Base-by-base conservation (phyloP, 345 rosid species). In the Carallia pectinifolia region DNA sequence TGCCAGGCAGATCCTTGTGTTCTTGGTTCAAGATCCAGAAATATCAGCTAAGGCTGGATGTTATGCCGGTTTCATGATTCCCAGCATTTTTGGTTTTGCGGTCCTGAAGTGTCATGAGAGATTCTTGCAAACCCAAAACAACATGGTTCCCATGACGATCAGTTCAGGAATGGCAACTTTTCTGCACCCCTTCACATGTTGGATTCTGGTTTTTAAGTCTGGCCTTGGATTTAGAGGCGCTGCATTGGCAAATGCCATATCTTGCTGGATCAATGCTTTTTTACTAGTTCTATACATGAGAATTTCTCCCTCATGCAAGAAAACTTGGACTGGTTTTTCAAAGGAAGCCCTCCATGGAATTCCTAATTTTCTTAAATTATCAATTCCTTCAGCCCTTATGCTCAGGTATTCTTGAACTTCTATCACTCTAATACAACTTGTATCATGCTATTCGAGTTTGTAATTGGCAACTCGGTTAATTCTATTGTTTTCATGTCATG, bases 221-320 rank as follows among this genome's bases (percentile, higher is more conserved):
- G 79, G 81, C 16, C 79, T 85, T 31, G 86, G 87, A n/a, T 69
- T 15, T 60, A 83, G 62, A 73, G 89, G 91, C 12, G 89, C 86
- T 69, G 88, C 91, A 5, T 18, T 80, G 34, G 86, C 89, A 0
- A 72, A 66, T 6, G 67, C 83, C 7, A 61, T 82, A 5, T 85
- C 91, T 2, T 71, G 71, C 16, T 81, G 82, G 88, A 62, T 74
- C 6, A 75, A 83, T 64, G 80, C 72, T 2, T 39, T 72, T 3
- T 69, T 78, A 9, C 52, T 81, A 65, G 60, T 70, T 0, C 56
- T 71, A 39, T 84, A 84, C 50, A 70, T 79, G 40, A 70, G 59
- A 58, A 63, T 66, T 17, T 79, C 83, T 19, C 66, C 79, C 48
- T 74, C 81, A 17, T 82, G 85, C 68, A 71, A 72, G 13, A 27